These are phyloP conservation scores for Cylindricascospora bacillispora DNA, from an alignment of 1,139 yeast species.

Conservation along the genomic window DNA sequence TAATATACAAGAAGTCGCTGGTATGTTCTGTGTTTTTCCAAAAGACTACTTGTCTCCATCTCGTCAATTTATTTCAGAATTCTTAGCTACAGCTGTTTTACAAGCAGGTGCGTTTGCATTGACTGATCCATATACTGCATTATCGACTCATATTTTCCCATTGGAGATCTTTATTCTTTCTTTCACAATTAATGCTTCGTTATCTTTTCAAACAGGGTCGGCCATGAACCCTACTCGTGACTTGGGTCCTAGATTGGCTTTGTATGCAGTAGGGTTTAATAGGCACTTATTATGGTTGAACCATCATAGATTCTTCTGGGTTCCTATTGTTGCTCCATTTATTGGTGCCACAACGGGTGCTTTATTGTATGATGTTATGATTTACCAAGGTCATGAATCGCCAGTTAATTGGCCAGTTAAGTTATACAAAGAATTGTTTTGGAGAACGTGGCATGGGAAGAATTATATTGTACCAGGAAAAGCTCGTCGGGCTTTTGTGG, in stretches of 20 bases:
- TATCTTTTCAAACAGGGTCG: conserved; percentile 39
- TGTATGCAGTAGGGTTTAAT: conserved; percentile 35
- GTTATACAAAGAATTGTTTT: conserved; percentile 16
- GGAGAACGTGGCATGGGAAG: conserved; percentile 12
- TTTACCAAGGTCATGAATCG: conserved; percentile 38
- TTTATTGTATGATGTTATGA: conserved; percentile 33
- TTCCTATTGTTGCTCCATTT: conserved; percentile 35
- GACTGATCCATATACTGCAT: conserved; percentile 36
- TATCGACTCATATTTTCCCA: conserved; percentile 35
- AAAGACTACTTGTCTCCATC: conserved; percentile 30
- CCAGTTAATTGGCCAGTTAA: conserved; percentile 33
- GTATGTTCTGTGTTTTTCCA: conserved; percentile 36
- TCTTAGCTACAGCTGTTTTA: conserved; percentile 32
- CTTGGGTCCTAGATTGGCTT: conserved; percentile 38
- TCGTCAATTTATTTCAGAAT: conserved; percentile 36
- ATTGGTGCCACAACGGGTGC: conserved; percentile 35
- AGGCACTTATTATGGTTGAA: conserved; percentile 28
- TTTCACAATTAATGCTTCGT: conserved; percentile 32
- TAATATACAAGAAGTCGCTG: conserved; percentile 20
- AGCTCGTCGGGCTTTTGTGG: background rate
- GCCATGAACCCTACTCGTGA: conserved; percentile 43
- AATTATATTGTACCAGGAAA: background rate
- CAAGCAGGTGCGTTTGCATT: conserved; percentile 35
- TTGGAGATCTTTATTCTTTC: conserved; percentile 32
- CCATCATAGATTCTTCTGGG: conserved; percentile 37